Conservation (phyloP, 2,329 filamentous ascomycete genomes). For the Pestalotiopsis sp. region DNA sequence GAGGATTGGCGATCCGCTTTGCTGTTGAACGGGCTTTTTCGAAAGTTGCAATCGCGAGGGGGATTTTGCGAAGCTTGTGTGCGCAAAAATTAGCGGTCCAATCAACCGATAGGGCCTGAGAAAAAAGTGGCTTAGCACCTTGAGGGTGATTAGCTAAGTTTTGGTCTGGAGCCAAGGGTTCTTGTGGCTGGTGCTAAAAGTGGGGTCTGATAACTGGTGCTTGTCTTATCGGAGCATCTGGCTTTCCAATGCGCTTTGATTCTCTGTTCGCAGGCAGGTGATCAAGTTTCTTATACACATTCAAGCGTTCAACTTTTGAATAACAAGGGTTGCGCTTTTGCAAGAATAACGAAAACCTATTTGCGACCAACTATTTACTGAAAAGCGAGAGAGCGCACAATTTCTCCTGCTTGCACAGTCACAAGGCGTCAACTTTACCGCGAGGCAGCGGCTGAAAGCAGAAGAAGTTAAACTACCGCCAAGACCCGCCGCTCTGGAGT, state of each 20-base stretch:
- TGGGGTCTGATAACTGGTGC: not conserved
- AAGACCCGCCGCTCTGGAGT: not conserved
- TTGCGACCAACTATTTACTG: not conserved
- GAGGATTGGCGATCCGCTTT: slow-evolving; percentile 7
- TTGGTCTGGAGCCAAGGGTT: not conserved
- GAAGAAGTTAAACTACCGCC: not conserved
- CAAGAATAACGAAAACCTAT: not conserved
- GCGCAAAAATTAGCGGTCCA: slow-evolving; percentile 12
- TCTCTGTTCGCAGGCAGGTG: not conserved
- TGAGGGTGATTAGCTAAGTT: not conserved
- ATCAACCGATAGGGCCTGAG: slow-evolving; percentile 11
- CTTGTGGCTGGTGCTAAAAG: slow-evolving; percentile 5
- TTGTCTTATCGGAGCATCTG: not conserved
- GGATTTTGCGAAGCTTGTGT: slow-evolving; percentile 10
- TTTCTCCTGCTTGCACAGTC: not conserved
- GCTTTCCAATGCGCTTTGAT: slow-evolving; percentile 2
- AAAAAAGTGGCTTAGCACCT: slow-evolving; percentile 9
- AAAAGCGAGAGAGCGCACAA: not conserved
- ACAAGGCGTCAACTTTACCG: not conserved
- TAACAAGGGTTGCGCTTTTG: not conserved
- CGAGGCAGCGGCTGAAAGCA: not conserved
- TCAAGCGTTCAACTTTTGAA: not conserved
- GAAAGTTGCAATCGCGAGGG: slow-evolving; percentile 12
- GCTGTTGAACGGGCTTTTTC: slow-evolving; percentile 5
- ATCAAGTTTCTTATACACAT: not conserved